Evolutionary conservation across 768 basidiomycete species (phyloP), one percentile per base, ranked within the genome.

Genomic region (Suillus sp.): DNA sequence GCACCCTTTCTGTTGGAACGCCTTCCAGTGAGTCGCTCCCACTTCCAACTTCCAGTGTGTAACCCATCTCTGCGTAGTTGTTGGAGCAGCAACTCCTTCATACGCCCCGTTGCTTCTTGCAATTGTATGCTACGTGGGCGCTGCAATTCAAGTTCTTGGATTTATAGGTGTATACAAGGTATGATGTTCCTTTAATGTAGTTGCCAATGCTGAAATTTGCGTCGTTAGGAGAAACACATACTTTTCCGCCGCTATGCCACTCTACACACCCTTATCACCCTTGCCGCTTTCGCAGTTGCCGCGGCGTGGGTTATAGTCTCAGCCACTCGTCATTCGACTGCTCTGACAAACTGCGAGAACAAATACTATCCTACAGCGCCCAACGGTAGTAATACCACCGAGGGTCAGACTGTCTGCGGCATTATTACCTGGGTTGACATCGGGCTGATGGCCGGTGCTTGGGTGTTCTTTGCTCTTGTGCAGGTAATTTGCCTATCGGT

Each of bases 371-470:
- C 79, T 20, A 72, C 78, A 67, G 59, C 69, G 8, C 70, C 76
- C 35, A 57, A 70, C 5, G 75, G 77, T 14, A 71, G 68, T 63
- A 67, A 75, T 57, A 73, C 75, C 37, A 69, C 74, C 42, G 84
- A 93, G 72, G 91, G 87, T 7, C 74, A 87, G 40, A 86, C 84
- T 6, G 81, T 99, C 27, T 99, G 97, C 77, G 81, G 88, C 54
- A 90, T 97, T 61, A 96, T 98, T 72, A 82, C 94, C 5, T 97
- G 95, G 93, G 91, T 93, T 11, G 91, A 92, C 69, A 80, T 97
- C 16, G 96, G 96, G 42, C 78, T 98, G 62, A 96, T 99, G 94
- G 90, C 83, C 22, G 93, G 86, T 9, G 79, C 97, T 7, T 98
- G 95, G 92, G 75, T 91, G 11, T 71, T 97, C 18, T 79, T 97